phyloP scores from a whole-genome alignment of 2,329 filamentous ascomycete species.

The Colletotrichum chlorophyti region DNA sequence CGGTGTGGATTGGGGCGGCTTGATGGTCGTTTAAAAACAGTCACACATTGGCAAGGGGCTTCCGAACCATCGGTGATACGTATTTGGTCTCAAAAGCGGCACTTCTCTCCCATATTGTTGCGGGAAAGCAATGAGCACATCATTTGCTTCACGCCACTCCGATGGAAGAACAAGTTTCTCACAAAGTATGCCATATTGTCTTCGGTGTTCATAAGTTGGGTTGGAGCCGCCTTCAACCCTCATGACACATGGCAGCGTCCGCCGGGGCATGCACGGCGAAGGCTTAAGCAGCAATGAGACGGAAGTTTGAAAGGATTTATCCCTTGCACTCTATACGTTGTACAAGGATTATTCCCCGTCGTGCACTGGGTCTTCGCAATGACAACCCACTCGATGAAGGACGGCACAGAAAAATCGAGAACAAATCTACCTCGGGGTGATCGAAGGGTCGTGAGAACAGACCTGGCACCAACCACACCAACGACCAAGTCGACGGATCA shows the following conservation, averaged over 20 bases:
- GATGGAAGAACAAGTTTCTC: too few relatives aligned
- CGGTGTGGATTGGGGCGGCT: too few relatives aligned
- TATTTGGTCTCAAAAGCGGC: too few relatives aligned
- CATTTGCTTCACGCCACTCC: too few relatives aligned
- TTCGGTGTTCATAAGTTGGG: conserved; percentile 1
- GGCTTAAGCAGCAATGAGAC: conserved; percentile 6
- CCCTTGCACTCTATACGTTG: background rate
- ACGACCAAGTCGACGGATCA: background rate
- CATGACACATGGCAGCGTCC: conserved; percentile 12
- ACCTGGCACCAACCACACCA: background rate
- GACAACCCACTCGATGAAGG: background rate
- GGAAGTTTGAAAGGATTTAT: background rate
- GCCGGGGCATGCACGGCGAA: conserved; percentile 5
- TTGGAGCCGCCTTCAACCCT: background rate
- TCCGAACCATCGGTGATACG: too few relatives aligned
- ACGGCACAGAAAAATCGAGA: background rate
- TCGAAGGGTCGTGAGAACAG: conserved; percentile 14
- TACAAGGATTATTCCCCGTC: background rate
- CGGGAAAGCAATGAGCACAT: conserved; percentile 1
- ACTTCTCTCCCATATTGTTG: background rate
- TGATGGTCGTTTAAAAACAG: too few relatives aligned
- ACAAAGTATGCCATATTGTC: too few relatives aligned
- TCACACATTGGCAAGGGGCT: too few relatives aligned
- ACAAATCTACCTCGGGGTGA: background rate
- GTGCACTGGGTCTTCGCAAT: background rate